Percentiles rank a stretch among this genome's conserved stretches.
Evolutionary conservation across 768 basidiomycete genomes (phyloP).

Genomic region (Calocera viscosa): DNA sequence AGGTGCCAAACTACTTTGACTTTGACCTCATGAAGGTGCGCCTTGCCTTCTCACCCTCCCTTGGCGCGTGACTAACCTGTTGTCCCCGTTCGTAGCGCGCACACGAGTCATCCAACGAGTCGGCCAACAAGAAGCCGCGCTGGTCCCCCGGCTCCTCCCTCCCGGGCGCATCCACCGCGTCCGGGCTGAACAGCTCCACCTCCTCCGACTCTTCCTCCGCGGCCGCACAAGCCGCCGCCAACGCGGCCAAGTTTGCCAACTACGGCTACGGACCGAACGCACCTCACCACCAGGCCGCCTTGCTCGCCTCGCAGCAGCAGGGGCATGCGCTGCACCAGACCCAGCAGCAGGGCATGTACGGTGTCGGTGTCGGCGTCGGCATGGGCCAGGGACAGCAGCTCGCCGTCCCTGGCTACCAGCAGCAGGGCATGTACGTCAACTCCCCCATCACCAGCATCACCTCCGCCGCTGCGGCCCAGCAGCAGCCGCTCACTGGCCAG

Average conservation of each 20-base stretch:
- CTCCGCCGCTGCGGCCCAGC: neutral
- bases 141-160: slow-evolving; percentile 60
- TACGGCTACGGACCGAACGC: slow-evolving; percentile 76
- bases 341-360: slow-evolving; percentile 23
- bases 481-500: slow-evolving; percentile 8
- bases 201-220: slow-evolving; percentile 34
- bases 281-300: neutral
- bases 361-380: slow-evolving; percentile 17
- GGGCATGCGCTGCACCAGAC: slow-evolving; percentile 24
- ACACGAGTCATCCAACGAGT: slow-evolving; percentile 70
- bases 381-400: neutral
- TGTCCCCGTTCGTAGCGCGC: slow-evolving; percentile 47
- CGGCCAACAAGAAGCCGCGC: slow-evolving; percentile 71
- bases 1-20: slow-evolving; percentile 10
- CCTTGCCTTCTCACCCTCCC: slow-evolving; percentile 9
- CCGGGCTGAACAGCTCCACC: slow-evolving; percentile 7
- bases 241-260: slow-evolving; percentile 52
- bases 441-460: neutral
- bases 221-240: slow-evolving; percentile 26
- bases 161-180: slow-evolving; percentile 24
- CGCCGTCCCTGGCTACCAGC: neutral
- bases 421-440: neutral
- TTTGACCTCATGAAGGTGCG: slow-evolving; percentile 19
- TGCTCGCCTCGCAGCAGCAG: slow-evolving; percentile 28
- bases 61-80: slow-evolving; percentile 9